These are phyloP conservation scores for Rhynchospora tenuis DNA, from an alignment of 176 grass and related monocot genomes.

Conservation along the genomic window DNA sequence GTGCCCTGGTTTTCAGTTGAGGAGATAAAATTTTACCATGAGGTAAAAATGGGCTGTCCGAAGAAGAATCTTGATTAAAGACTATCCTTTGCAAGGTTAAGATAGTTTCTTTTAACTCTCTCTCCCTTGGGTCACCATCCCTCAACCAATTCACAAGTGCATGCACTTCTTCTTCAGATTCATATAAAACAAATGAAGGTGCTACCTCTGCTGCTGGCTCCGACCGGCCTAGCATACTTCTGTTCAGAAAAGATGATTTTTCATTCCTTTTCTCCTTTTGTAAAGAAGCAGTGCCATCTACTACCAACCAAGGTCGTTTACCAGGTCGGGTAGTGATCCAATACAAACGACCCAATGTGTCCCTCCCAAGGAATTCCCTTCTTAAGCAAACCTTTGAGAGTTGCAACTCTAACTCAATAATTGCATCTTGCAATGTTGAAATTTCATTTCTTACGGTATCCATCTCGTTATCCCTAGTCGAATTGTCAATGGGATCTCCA, in stretches of 20 bases:
- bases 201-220: slow-evolving; percentile 48
- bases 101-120: slow-evolving; percentile 77
- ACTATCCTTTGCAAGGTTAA: slow-evolving; percentile 69
- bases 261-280: slow-evolving; percentile 42
- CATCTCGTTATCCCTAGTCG: slow-evolving; percentile 51
- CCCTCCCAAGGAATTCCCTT: slow-evolving; percentile 88
- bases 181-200: slow-evolving; percentile 57
- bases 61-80: slow-evolving; percentile 31
- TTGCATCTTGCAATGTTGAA: slow-evolving; percentile 66
- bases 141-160: slow-evolving; percentile 72
- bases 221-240: slow-evolving; percentile 20
- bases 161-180: slow-evolving; percentile 75
- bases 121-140: slow-evolving; percentile 68
- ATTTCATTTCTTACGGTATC: slow-evolving; percentile 56
- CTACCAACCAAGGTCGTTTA: slow-evolving; percentile 69
- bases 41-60: slow-evolving; percentile 25
- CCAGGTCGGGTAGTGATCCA: slow-evolving; percentile 73
- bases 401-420: slow-evolving; percentile 58
- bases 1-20: slow-evolving; percentile 58
- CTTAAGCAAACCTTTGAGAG: slow-evolving; percentile 62
- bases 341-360: slow-evolving; percentile 77
- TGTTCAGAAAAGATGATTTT: slow-evolving; percentile 39
- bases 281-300: slow-evolving; percentile 59
- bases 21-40: slow-evolving; percentile 25
- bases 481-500: slow-evolving; percentile 47